Percentiles rank a stretch among this genome's conserved stretches.
phyloP scores from a whole-genome alignment of 2,329 filamentous ascomycete species.

The Aspergillus hiratsukae region DNA sequence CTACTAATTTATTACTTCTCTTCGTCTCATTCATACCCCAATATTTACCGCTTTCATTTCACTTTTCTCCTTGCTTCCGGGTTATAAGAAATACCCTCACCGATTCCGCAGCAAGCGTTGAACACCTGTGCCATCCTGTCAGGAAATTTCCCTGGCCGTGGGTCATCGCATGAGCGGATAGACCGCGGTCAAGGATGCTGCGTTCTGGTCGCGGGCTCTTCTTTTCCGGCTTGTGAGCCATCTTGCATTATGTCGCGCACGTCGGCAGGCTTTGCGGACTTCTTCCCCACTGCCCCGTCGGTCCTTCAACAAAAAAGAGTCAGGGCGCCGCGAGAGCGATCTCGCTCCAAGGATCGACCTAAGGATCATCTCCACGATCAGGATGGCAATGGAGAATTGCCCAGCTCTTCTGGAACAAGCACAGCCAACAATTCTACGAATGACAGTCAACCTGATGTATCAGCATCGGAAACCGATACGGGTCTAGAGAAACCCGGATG shows the following conservation, averaged over 20 bases:
- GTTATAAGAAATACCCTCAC: background rate
- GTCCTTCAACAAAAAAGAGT: conserved; percentile 50
- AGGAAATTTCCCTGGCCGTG: conserved; percentile 18
- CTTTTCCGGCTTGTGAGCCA: conserved; percentile 39
- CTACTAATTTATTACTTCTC: background rate
- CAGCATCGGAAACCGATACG: conserved; percentile 9
- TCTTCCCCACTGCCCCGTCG: conserved; percentile 74
- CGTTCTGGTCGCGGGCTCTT: conserved; percentile 28
- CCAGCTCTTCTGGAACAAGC: conserved; percentile 8
- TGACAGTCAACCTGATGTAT: conserved; percentile 12
- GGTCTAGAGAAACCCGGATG: conserved; percentile 14
- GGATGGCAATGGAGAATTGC: conserved; percentile 11
- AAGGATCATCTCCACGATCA: conserved; percentile 37
- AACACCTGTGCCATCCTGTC: background rate
- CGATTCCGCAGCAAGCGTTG: background rate
- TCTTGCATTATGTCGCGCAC: conserved; percentile 70
- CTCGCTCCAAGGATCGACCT: conserved; percentile 54
- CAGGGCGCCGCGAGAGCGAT: conserved; percentile 53
- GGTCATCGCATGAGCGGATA: conserved; percentile 18
- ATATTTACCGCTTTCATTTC: background rate
- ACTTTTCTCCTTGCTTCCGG: background rate
- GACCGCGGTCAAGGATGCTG: conserved; percentile 37
- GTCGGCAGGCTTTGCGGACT: conserved; percentile 77
- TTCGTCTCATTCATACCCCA: background rate
- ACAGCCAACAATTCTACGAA: conserved; percentile 9